Percentiles rank a stretch among this genome's conserved stretches.
phyloP scores from a whole-genome alignment of 1,284 basidiomycete species.

The Quambalaria eucalypti region DNA sequence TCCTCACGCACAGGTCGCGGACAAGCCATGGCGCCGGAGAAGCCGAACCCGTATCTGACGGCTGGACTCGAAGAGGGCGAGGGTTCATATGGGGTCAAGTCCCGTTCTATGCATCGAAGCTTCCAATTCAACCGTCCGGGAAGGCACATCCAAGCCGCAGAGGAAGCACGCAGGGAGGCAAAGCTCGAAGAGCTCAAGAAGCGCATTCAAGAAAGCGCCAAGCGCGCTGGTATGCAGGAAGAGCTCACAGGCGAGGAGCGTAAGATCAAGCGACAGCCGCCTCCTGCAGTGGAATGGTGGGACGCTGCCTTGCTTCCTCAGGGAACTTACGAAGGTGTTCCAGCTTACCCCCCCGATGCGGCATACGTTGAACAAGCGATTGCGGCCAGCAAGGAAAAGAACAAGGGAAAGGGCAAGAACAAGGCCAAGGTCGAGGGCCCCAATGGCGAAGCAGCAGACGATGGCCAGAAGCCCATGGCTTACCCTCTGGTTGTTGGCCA shows the following conservation, averaged over 20 bases:
- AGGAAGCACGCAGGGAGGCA: constrained; percentile 47
- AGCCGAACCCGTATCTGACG: constrained; percentile 31
- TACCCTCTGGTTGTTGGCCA: constrained; percentile 26
- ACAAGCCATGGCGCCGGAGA: constrained; percentile 9
- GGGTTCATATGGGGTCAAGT: constrained; percentile 11
- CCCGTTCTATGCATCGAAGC: constrained; percentile 26
- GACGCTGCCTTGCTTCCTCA: constrained; percentile 75
- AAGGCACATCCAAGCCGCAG: constrained; percentile 34
- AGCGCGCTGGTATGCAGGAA: constrained; percentile 82
- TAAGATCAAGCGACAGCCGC: constrained; percentile 64
- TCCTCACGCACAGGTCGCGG: constrained; percentile 7
- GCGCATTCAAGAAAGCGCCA: constrained; percentile 79
- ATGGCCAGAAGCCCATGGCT: not conserved
- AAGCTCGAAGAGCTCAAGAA: constrained; percentile 85
- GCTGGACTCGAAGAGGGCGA: constrained; percentile 8
- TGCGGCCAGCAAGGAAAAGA: constrained; percentile 57
- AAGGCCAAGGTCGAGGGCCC: constrained; percentile 6
- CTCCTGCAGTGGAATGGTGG: constrained; percentile 95
- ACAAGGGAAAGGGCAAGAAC: constrained; percentile 34
- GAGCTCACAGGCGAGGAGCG: constrained; percentile 82
- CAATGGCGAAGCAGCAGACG: constrained; percentile 35
- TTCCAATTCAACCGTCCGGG: constrained; percentile 42
- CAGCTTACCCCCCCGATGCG: constrained; percentile 48
- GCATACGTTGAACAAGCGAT: not conserved
- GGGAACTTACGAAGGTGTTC: constrained; percentile 64